Conservation (phyloP, 345 rosid species). For the Carallia brachiata region DNA sequence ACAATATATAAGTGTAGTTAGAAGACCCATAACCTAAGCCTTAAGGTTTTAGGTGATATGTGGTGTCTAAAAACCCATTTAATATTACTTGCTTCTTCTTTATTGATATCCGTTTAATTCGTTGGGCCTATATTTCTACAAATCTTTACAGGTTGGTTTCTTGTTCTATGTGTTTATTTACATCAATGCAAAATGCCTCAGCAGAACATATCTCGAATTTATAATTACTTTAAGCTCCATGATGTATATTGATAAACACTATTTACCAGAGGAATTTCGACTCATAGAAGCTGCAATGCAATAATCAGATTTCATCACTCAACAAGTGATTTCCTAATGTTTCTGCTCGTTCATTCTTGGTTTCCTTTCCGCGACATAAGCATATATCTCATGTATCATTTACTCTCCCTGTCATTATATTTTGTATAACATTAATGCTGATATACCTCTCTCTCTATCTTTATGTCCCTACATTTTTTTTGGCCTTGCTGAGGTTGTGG, state of each 20-base stretch:
- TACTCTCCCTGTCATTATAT: neutral
- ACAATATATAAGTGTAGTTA: too few relatives aligned
- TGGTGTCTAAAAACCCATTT: too few relatives aligned
- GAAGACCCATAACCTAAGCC: too few relatives aligned
- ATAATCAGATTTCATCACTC: constrained; percentile 92
- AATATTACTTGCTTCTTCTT: too few relatives aligned
- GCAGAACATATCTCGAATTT: neutral
- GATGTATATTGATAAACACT: constrained; percentile 67
- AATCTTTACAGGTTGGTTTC: too few relatives aligned
- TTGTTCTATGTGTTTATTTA: neutral
- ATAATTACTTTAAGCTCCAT: constrained; percentile 9
- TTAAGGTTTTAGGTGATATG: too few relatives aligned
- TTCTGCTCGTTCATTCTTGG: too few relatives aligned
- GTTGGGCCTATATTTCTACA: too few relatives aligned
- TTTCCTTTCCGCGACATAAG: constrained; percentile 39
- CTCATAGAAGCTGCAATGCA: constrained; percentile 98
- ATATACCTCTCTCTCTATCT: neutral
- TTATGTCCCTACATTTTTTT: neutral
- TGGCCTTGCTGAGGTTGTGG: too few relatives aligned
- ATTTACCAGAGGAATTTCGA: constrained; percentile 80
- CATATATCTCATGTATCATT: neutral
- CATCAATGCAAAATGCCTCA: neutral
- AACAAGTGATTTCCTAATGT: constrained; percentile 45
- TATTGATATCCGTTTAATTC: too few relatives aligned
- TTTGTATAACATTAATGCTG: too few relatives aligned